A percentile compares a stretch with the other conserved stretches of the same genome.
phyloP scores from a whole-genome alignment of 176 grass and related monocot species.

The Oryza glumipatula region DNA sequence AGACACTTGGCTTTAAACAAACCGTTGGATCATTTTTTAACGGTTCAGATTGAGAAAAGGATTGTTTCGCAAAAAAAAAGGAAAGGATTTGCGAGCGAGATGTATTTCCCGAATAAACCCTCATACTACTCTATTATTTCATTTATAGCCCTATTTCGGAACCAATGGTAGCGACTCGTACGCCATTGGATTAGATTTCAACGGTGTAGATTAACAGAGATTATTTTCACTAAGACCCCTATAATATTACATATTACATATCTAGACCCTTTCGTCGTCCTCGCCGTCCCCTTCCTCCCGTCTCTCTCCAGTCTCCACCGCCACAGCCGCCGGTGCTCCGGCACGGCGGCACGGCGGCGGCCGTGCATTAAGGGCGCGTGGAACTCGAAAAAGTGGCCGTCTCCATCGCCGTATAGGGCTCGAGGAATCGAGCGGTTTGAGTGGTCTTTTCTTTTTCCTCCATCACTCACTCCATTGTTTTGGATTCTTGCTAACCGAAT shows the following conservation, averaged over 20 bases:
- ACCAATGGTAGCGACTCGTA: neutral
- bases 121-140: neutral
- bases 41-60: neutral
- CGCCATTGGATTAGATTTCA: neutral
- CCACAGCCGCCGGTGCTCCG: neutral
- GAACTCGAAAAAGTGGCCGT: neutral
- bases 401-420: neutral
- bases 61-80: no score
- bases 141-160: neutral
- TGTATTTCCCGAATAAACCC: neutral
- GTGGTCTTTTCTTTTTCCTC: neutral
- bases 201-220: neutral
- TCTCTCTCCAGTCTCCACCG: neutral
- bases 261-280: neutral
- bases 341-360: neutral
- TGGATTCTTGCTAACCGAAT: conserved; percentile 1
- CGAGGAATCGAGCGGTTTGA: neutral
- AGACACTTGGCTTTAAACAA: no score
- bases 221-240: neutral
- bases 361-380: neutral
- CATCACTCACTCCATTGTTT: neutral
- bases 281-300: neutral
- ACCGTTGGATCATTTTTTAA: neutral
- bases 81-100: neutral
- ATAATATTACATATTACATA: neutral